phyloP scores from a whole-genome alignment of 495 filamentous ascomycete species.

The Podospora conica region DNA sequence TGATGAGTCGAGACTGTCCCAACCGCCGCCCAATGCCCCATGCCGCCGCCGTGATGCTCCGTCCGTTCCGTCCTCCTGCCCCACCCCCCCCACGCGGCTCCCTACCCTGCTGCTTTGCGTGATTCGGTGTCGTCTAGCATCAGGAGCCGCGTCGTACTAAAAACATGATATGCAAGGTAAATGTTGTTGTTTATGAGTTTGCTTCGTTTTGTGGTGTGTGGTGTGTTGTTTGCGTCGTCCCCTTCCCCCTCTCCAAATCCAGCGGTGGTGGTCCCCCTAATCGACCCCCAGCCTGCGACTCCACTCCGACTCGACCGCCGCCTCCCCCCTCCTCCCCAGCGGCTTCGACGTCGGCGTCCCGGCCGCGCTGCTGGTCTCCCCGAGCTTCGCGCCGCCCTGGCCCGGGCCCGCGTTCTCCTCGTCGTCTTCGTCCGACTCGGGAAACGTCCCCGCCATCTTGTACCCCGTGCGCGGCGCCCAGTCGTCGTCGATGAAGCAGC shows the following conservation, averaged over 20 bases:
- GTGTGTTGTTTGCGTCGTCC: neutral
- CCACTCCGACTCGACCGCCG: constrained; percentile 13
- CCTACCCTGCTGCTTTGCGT: neutral
- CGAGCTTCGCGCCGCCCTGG: neutral
- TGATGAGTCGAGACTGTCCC: neutral
- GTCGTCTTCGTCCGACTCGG: constrained; percentile 21
- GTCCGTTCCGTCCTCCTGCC: neutral
- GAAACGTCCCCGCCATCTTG: constrained; percentile 27
- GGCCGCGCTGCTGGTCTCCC: neutral
- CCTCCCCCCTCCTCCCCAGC: neutral
- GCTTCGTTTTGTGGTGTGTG: neutral
- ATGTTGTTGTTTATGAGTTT: neutral
- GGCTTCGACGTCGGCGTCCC: neutral
- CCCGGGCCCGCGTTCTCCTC: neutral
- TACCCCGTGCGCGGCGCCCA: constrained; percentile 5
- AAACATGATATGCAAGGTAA: neutral
- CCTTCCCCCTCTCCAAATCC: too few relatives aligned
- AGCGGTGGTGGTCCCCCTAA: too few relatives aligned
- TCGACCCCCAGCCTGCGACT: constrained; percentile 32
- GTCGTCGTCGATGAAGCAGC: constrained; percentile 6
- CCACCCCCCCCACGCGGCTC: neutral
- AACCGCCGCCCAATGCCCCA: neutral
- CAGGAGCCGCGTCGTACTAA: neutral
- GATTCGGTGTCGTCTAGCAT: neutral
- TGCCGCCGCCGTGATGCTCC: neutral